Percentiles rank a stretch among this genome's conserved stretches.
phyloP scores from a whole-genome alignment of 139 green algal genomes.

The Haematococcus lacustris region DNA sequence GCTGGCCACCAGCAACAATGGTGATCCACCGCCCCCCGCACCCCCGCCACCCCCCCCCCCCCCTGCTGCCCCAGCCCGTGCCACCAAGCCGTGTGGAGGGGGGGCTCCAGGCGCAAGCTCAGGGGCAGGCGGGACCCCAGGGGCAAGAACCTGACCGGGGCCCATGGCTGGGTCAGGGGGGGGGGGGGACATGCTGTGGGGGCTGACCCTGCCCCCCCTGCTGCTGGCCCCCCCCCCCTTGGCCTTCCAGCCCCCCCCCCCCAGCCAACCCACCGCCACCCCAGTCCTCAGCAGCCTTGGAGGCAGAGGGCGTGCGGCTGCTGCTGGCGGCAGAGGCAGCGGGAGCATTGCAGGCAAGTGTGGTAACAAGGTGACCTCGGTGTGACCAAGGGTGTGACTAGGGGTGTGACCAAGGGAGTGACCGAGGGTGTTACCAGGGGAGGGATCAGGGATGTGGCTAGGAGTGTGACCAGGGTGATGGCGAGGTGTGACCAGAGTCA shows the following conservation, averaged over 20 bases:
- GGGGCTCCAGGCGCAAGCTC: too few species aligned
- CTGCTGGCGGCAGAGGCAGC: conserved; percentile 42
- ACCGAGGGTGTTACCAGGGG: neutral
- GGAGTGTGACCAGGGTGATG: neutral
- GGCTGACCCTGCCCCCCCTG: neutral
- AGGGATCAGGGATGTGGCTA: neutral
- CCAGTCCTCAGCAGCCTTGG: conserved; percentile 43
- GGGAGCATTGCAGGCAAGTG: conserved; percentile 35
- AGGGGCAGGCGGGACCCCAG: too few species aligned
- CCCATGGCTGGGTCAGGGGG: neutral
- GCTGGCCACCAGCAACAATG: too few species aligned
- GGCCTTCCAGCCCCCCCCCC: conserved; percentile 3
- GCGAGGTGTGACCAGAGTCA: neutral
- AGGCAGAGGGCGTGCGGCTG: conserved; percentile 40
- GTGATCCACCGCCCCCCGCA: too few species aligned
- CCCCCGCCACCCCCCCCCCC: too few species aligned
- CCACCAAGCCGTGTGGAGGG: too few species aligned
- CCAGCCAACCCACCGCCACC: neutral
- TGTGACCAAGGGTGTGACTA: neutral
- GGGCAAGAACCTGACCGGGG: neutral
- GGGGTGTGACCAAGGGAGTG: neutral
- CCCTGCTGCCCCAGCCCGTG: too few species aligned
- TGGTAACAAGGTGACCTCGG: conserved; percentile 2
- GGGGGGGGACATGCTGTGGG: neutral
- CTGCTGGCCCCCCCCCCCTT: conserved; percentile 1